phyloP scores from a whole-genome alignment of 2,329 filamentous ascomycete genomes.

The Teratosphaeria destructans region DNA sequence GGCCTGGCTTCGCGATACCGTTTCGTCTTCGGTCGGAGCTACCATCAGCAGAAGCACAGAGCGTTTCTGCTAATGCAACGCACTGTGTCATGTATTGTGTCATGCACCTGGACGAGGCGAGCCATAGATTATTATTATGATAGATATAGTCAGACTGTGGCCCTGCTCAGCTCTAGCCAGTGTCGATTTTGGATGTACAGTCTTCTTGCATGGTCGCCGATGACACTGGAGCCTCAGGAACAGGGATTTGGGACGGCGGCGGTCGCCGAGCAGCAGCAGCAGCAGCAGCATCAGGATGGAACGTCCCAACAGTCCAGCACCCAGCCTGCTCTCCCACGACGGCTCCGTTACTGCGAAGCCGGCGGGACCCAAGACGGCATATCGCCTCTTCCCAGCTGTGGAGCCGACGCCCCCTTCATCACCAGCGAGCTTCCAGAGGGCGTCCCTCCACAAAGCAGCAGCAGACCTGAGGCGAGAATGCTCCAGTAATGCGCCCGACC shows the following conservation, averaged over 20 bases:
- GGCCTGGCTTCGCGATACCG: background rate
- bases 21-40: background rate
- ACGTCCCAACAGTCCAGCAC: background rate
- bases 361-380: slow-evolving; percentile 5
- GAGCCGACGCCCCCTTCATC: slow-evolving; percentile 17
- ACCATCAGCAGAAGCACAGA: background rate
- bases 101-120: background rate
- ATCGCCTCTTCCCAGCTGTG: slow-evolving; percentile 20
- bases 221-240: background rate
- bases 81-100: slow-evolving; percentile 1
- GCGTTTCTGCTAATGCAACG: slow-evolving; percentile 3
- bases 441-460: slow-evolving; percentile 8
- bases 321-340: background rate
- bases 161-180: background rate
- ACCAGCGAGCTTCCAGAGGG: slow-evolving; percentile 12
- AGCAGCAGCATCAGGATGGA: background rate
- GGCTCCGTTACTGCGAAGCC: background rate
- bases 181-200: background rate
- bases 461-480: slow-evolving; percentile 9
- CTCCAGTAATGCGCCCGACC: slow-evolving; percentile 16
- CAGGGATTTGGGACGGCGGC: background rate
- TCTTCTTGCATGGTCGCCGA: background rate
- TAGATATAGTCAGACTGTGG: background rate
- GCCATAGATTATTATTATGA: background rate
- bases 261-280: background rate